phyloP scores from a whole-genome alignment of 1,284 basidiomycete genomes.

The Salmacisia buchloeana region DNA sequence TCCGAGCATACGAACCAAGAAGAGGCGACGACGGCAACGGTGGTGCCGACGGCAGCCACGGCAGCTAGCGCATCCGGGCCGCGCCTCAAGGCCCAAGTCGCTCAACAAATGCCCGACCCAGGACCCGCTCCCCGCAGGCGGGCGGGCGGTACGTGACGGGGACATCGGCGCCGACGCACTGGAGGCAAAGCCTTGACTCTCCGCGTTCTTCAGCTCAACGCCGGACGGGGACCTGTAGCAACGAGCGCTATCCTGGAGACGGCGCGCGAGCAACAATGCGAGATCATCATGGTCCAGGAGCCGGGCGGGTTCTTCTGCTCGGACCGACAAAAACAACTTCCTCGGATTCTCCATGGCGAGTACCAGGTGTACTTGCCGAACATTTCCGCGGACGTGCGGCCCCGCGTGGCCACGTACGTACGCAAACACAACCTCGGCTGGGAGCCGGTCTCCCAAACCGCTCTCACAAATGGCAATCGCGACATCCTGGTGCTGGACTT shows the following conservation, averaged over 20 bases:
- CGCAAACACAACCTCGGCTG: background rate
- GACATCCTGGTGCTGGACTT: background rate
- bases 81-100: background rate
- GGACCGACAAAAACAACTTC: background rate
- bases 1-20: background rate
- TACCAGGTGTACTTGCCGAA: background rate
- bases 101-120: background rate
- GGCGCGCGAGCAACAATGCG: background rate
- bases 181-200: background rate
- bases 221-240: background rate
- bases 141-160: background rate
- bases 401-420: slow-evolving; percentile 1
- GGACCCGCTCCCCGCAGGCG: background rate
- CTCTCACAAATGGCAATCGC: background rate
- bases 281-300: slow-evolving; percentile 3
- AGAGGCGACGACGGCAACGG: too few species aligned
- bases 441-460: background rate
- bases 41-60: too few species aligned
- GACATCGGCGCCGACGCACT: background rate
- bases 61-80: background rate
- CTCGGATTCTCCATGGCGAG: background rate
- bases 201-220: background rate
- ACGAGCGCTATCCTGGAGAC: slow-evolving; percentile 1
- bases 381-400: background rate
- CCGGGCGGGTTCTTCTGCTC: background rate